phyloP scores from a whole-genome alignment of 441 rosid species.

The Omphalea diandra region DNA sequence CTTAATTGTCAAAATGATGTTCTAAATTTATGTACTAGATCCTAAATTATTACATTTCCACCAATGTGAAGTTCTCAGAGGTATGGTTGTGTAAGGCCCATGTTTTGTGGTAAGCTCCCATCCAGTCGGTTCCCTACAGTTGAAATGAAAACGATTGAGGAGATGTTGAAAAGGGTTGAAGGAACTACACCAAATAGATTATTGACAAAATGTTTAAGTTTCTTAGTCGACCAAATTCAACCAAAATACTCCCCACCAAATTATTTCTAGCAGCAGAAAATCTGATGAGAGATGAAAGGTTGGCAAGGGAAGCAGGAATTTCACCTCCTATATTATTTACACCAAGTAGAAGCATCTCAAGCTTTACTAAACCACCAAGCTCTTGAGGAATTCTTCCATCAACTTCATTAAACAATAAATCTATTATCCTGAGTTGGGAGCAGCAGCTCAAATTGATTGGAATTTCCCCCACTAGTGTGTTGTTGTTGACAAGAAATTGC shows the following conservation, averaged over 20 bases:
- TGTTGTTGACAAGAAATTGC: background rate
- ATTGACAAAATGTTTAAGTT: background rate
- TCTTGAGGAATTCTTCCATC: background rate
- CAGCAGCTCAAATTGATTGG: background rate
- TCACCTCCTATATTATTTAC: background rate
- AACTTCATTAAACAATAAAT: background rate
- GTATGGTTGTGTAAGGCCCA: conserved; percentile 6
- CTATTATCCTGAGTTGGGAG: background rate
- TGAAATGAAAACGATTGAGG: background rate
- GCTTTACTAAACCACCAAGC: background rate
- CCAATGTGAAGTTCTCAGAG: background rate
- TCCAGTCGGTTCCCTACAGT: background rate
- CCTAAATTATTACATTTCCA: too few species aligned
- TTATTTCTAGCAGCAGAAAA: background rate
- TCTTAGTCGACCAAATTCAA: background rate
- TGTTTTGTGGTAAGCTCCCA: background rate
- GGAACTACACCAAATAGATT: background rate
- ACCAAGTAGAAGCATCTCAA: background rate
- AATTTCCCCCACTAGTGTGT: background rate
- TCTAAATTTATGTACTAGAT: too few species aligned
- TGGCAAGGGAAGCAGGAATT: background rate
- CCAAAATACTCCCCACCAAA: background rate
- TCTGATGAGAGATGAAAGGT: background rate
- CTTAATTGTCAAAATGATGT: too few species aligned
- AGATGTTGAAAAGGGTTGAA: background rate